Conservation (phyloP, 2,329 filamentous ascomycete genomes). For the Clathrospora elynae region DNA sequence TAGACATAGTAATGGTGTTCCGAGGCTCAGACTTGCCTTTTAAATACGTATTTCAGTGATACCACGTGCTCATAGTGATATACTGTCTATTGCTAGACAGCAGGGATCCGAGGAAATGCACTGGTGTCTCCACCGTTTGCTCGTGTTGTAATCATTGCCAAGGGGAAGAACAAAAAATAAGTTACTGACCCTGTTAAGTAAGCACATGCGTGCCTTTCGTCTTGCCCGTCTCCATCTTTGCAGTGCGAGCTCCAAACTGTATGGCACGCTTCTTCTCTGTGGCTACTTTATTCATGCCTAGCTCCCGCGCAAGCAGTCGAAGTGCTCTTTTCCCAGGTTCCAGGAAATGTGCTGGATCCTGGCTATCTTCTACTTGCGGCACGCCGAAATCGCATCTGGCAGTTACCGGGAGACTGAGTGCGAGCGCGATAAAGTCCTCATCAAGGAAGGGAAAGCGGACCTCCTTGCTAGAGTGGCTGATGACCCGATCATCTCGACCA, state of each 20-base stretch:
- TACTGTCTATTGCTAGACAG: conserved; percentile 3
- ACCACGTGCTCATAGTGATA: conserved; percentile 24
- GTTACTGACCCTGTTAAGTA: conserved; percentile 36
- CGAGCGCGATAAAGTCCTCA: conserved; percentile 82
- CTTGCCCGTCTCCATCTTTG: conserved; percentile 55
- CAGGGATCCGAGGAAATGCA: conserved; percentile 21
- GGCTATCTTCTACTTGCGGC: conserved; percentile 20
- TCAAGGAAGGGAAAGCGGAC: conserved; percentile 90
- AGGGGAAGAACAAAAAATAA: conserved; percentile 5
- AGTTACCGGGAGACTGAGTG: conserved; percentile 73
- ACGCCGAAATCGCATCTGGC: conserved; percentile 86
- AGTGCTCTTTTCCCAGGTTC: conserved; percentile 83
- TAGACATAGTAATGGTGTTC: not conserved
- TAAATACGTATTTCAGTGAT: conserved; percentile 27
- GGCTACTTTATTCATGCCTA: conserved; percentile 74
- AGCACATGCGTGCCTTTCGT: conserved; percentile 55
- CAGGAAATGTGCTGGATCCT: conserved; percentile 50
- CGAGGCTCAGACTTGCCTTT: conserved; percentile 46
- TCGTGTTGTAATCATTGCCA: conserved; percentile 40
- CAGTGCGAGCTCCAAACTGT: conserved; percentile 51
- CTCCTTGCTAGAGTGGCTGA: conserved; percentile 87
- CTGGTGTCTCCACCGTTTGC: conserved; percentile 37
- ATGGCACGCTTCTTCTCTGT: conserved; percentile 92
- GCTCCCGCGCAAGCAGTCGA: conserved; percentile 72
- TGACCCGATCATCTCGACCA: conserved; percentile 88